Percentiles rank a stretch among this genome's conserved stretches.
Evolutionary conservation across 2,329 filamentous ascomycete genomes (phyloP).

Genomic region (Stemphylium beticola): DNA sequence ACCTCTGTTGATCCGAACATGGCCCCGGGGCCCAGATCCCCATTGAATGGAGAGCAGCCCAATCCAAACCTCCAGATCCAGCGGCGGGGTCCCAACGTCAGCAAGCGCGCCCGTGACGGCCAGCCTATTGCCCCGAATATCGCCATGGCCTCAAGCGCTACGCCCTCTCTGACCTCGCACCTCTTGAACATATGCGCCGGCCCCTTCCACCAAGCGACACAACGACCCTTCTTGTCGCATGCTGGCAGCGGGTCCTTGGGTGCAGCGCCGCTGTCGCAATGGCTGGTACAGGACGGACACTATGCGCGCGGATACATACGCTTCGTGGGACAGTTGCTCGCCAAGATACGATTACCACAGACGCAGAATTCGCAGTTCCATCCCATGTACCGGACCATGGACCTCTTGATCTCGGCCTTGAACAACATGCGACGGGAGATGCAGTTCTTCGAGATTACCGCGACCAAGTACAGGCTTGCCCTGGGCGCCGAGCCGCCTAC

Average conservation of each 20-base stretch:
- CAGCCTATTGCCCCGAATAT: conserved; percentile 44
- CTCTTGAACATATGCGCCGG: conserved; percentile 59
- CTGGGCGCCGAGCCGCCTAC: conserved; percentile 55
- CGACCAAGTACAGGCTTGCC: conserved; percentile 64
- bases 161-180: conserved; percentile 62
- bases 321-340: conserved; percentile 69
- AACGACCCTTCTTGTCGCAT: conserved; percentile 68
- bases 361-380: conserved; percentile 52
- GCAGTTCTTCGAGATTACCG: conserved; percentile 70
- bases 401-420: conserved; percentile 68
- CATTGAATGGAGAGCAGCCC: conserved; percentile 55
- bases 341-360: conserved; percentile 64
- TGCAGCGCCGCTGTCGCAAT: conserved; percentile 63
- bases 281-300: conserved; percentile 75
- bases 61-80: conserved; percentile 57
- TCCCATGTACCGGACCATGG: conserved; percentile 63
- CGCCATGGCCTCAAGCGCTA: conserved; percentile 27
- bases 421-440: conserved; percentile 72
- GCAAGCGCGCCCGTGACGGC: conserved; percentile 47
- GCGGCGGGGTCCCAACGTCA: conserved; percentile 50
- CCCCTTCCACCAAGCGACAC: conserved; percentile 64
- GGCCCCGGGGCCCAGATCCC: conserved; percentile 37
- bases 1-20: conserved; percentile 21
- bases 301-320: conserved; percentile 74
- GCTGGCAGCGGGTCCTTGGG: conserved; percentile 68